A percentile compares a stretch with the other conserved stretches of the same genome.
Evolutionary conservation across 306 rosid species (phyloP).

Genomic region (Nissolia schottii): DNA sequence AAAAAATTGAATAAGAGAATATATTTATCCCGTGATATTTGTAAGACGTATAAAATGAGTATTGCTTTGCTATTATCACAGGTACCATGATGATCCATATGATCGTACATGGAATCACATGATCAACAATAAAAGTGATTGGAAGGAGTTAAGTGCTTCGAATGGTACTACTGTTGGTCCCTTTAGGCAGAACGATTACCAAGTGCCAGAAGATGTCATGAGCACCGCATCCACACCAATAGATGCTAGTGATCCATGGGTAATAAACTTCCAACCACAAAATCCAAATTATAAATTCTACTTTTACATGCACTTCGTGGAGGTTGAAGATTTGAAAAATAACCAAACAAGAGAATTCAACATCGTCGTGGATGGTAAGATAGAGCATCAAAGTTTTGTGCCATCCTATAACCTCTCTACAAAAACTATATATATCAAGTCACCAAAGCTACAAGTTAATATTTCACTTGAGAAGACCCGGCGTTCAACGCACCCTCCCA

Average conservation of each 20-base stretch:
- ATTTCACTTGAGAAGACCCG: not conserved
- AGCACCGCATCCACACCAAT: constrained; percentile 19
- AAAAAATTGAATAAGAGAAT: too few species aligned
- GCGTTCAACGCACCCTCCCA: constrained; percentile 34
- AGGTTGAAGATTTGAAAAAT: not conserved
- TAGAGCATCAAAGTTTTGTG: not conserved
- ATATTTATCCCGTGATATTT: too few species aligned
- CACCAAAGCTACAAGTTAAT: not conserved
- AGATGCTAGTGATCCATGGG: constrained; percentile 10
- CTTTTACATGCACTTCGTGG: constrained; percentile 35
- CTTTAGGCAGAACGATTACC: not conserved
- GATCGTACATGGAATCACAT: constrained; percentile 19
- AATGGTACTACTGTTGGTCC: not conserved
- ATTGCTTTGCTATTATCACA: too few species aligned
- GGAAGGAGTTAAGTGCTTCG: not conserved
- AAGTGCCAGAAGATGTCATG: constrained; percentile 21
- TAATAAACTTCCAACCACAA: not conserved
- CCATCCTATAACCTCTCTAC: accelerated
- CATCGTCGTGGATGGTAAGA: not conserved
- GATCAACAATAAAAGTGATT: not conserved
- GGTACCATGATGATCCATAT: constrained; percentile 28
- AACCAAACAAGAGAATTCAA: constrained; percentile 35
- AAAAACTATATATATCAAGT: not conserved
- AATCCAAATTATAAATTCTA: not conserved
- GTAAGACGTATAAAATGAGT: too few species aligned